These are phyloP conservation scores for Ceratocystis destructans DNA, from an alignment of 2,329 filamentous ascomycete genomes.

Conservation along the genomic window DNA sequence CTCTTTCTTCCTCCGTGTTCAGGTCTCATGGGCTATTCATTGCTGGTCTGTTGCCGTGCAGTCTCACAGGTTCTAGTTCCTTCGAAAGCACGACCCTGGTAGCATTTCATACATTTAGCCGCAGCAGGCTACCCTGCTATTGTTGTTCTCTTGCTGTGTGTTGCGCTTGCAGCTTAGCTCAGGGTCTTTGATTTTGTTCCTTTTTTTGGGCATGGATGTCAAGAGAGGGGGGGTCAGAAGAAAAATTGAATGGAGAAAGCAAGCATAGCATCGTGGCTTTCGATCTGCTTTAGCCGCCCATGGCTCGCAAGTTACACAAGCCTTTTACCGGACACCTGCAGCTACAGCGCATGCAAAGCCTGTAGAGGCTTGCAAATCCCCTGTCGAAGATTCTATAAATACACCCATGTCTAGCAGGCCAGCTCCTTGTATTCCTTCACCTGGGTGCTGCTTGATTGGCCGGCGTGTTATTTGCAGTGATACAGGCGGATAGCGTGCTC, in stretches of 20 bases:
- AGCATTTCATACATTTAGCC: no score
- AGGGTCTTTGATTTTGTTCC: no score
- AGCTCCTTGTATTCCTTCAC: background rate
- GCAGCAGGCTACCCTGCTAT: no score
- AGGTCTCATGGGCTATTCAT: background rate
- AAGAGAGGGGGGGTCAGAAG: no score
- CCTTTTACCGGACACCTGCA: background rate
- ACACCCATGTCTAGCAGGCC: background rate
- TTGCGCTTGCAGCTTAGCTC: no score
- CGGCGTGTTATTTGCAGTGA: background rate
- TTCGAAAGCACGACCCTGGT: background rate
- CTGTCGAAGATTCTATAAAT: background rate
- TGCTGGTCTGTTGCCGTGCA: background rate
- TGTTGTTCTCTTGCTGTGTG: no score
- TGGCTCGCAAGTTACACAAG: background rate
- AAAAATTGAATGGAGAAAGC: no score
- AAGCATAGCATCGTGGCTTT: background rate
- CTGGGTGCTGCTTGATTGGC: background rate
- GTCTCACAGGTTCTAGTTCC: background rate
- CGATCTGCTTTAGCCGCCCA: background rate
- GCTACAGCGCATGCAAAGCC: background rate
- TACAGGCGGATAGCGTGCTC: background rate
- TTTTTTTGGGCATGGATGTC: no score
- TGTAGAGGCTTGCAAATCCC: background rate
- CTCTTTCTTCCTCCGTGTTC: background rate